These are phyloP conservation scores for Xerocomellus amylosporus DNA, from an alignment of 768 basidiomycete species.

Conservation along the genomic window DNA sequence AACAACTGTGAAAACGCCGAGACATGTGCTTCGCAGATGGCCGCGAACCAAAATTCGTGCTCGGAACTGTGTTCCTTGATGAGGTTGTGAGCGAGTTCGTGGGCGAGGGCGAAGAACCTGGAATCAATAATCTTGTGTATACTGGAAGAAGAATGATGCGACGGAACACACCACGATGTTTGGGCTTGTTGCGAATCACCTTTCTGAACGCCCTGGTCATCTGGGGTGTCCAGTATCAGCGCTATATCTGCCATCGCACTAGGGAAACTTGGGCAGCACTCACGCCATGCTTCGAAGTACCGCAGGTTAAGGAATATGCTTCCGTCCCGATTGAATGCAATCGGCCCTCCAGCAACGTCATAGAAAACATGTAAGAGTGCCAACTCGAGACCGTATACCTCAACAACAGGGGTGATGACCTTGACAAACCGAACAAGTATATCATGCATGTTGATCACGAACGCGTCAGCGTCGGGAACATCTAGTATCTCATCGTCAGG, in stretches of 20 bases:
- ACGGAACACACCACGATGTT: background rate
- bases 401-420: slow-evolving; percentile 60
- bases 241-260: too few relatives aligned
- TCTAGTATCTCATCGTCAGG: background rate
- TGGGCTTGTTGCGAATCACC: background rate
- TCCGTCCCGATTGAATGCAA: slow-evolving; percentile 89
- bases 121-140: background rate
- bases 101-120: slow-evolving; percentile 1
- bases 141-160: background rate
- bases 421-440: slow-evolving; percentile 54
- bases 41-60: background rate
- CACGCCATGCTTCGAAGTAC: slow-evolving; percentile 82
- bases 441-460: too few relatives aligned
- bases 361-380: slow-evolving; percentile 79
- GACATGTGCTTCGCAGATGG: background rate
- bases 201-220: background rate
- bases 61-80: background rate
- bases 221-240: background rate
- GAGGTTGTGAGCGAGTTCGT: background rate
- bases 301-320: slow-evolving; percentile 83
- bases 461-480: too few relatives aligned
- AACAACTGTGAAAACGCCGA: background rate
- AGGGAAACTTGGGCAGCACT: slow-evolving; percentile 27
- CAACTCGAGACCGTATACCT: slow-evolving; percentile 69
- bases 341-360: slow-evolving; percentile 69